Percentiles rank a stretch among this genome's conserved stretches.
Evolutionary conservation across 768 basidiomycete species (phyloP).

Genomic region (Suillus subaureus): DNA sequence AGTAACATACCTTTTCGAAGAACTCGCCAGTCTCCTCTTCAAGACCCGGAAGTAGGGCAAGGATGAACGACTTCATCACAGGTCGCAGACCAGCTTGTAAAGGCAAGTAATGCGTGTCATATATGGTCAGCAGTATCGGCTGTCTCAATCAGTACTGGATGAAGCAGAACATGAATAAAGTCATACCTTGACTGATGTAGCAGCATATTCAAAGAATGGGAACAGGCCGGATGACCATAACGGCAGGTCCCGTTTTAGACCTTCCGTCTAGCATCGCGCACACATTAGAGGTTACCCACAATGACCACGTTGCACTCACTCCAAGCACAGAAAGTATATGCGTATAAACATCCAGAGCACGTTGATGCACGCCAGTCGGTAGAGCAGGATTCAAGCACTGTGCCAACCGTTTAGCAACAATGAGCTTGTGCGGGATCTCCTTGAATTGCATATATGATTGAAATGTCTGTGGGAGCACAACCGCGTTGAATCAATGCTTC

Average conservation of each 20-base stretch:
- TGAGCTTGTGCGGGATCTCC: slow-evolving; percentile 92
- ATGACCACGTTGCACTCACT: slow-evolving; percentile 47
- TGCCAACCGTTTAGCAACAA: slow-evolving; percentile 91
- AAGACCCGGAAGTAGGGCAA: slow-evolving; percentile 90
- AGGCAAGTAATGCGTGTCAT: slow-evolving; percentile 90
- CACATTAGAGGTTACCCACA: slow-evolving; percentile 12
- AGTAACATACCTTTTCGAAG: slow-evolving; percentile 74
- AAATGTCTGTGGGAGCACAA: slow-evolving; percentile 65
- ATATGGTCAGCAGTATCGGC: slow-evolving; percentile 90
- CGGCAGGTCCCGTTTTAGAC: slow-evolving; percentile 80
- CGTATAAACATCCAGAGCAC: slow-evolving; percentile 92
- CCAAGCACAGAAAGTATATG: slow-evolving; percentile 92
- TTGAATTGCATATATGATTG: slow-evolving; percentile 94
- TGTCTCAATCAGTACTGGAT: slow-evolving; percentile 29
- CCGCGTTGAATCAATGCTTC: slow-evolving; percentile 7
- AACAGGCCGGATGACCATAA: slow-evolving; percentile 97
- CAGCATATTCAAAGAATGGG: slow-evolving; percentile 98
- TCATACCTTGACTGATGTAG: slow-evolving; percentile 93
- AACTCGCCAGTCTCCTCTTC: slow-evolving; percentile 98
- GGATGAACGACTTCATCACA: slow-evolving; percentile 91
- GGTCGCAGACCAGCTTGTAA: slow-evolving; percentile 81
- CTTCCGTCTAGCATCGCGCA: slow-evolving; percentile 63
- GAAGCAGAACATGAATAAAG: slow-evolving; percentile 10
- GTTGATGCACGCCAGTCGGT: slow-evolving; percentile 95
- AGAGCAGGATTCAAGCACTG: slow-evolving; percentile 98